Percentiles rank a stretch among this genome's conserved stretches.
Conservation (phyloP, 2,329 filamentous ascomycete species). For the Arthrobotrys iridis region DNA sequence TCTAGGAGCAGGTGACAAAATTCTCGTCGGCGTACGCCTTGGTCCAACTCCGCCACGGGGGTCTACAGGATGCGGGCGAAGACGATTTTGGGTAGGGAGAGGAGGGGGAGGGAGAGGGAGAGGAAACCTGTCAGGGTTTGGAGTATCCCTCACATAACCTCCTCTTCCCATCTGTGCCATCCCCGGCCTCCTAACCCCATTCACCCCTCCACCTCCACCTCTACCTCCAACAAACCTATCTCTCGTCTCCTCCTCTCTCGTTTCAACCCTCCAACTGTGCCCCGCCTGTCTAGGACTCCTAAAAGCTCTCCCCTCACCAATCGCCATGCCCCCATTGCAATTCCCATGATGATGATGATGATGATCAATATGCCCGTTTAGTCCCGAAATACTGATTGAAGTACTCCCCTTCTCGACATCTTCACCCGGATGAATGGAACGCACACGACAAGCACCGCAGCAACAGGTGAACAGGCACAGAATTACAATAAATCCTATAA, state of each 20-base stretch:
- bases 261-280: constrained; percentile 3
- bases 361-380: neutral
- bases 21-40: neutral
- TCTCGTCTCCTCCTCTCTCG: constrained; percentile 18
- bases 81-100: neutral
- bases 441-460: constrained; percentile 31
- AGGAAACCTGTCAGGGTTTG: neutral
- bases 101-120: neutral
- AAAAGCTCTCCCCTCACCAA: neutral
- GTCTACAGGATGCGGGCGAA: neutral
- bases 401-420: constrained; percentile 17
- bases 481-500: constrained; percentile 40
- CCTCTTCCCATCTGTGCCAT: neutral
- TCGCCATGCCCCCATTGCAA: neutral
- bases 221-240: constrained; percentile 8
- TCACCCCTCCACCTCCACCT: neutral
- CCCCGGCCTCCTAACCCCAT: neutral
- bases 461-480: constrained; percentile 50
- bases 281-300: neutral
- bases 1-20: neutral
- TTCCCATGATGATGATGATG: neutral
- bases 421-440: neutral
- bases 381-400: neutral
- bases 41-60: neutral
- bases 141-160: neutral